Conservation (phyloP, 2,329 filamentous ascomycete species). For the Ascochyta koolunga region DNA sequence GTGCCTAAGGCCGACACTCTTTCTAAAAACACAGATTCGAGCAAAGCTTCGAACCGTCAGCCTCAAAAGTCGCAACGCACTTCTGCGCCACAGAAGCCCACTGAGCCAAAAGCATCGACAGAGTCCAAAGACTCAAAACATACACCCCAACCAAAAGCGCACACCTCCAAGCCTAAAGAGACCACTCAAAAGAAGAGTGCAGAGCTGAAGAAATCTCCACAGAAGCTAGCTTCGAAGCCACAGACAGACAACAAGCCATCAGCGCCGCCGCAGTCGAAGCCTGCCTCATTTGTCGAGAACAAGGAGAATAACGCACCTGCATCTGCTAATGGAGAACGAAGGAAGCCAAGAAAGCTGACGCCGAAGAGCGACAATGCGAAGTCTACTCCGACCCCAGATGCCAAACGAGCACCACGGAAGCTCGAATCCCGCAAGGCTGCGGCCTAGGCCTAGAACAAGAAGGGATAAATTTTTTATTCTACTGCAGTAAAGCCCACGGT, state of each 20-base stretch:
- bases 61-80: conserved; percentile 11
- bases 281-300: conserved; percentile 6
- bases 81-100: conserved; percentile 2
- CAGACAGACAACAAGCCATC: conserved; percentile 16
- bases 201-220: conserved; percentile 7
- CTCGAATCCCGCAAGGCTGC: conserved; percentile 30
- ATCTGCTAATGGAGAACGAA: conserved; percentile 16
- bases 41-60: conserved; percentile 1
- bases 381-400: conserved; percentile 6
- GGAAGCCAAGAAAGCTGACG: conserved; percentile 37
- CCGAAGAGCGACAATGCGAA: conserved; percentile 18
- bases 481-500: too few species aligned
- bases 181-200: background rate
- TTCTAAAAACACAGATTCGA: conserved; percentile 9
- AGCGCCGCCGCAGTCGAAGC: conserved; percentile 12
- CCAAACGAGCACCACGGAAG: conserved; percentile 34
- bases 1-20: conserved; percentile 15
- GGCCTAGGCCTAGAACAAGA: background rate
- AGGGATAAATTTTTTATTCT: too few species aligned
- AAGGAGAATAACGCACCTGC: conserved; percentile 26
- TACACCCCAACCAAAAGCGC: background rate
- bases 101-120: background rate
- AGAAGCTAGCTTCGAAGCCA: conserved; percentile 19
- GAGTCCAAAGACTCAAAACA: background rate
- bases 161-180: conserved; percentile 1